Conservation (phyloP, 1,139 yeast genomes). For the Scheffersomyces quercinus region DNA sequence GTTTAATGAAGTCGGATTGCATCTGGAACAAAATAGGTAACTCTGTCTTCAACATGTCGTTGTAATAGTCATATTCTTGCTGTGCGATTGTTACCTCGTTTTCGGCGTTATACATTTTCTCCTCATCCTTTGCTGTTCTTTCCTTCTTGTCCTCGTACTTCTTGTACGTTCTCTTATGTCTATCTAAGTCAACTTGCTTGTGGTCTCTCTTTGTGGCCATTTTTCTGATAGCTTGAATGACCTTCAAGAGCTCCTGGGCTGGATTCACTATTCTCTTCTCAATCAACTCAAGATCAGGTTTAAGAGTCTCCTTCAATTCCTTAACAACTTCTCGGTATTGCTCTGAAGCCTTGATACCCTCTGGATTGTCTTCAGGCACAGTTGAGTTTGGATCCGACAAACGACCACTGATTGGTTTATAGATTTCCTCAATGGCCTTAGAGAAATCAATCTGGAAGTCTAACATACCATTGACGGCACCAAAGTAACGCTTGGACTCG, state of each 20-base stretch:
- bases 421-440: constrained; percentile 90
- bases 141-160: constrained; percentile 84
- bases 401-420: constrained; percentile 93
- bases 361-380: constrained; percentile 91
- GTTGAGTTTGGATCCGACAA: constrained; percentile 85
- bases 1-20: constrained; percentile 90
- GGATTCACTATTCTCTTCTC: constrained; percentile 89
- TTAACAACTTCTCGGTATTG: constrained; percentile 86
- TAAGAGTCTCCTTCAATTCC: constrained; percentile 79
- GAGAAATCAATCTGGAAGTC: constrained; percentile 92
- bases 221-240: constrained; percentile 80
- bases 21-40: constrained; percentile 82
- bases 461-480: constrained; percentile 91
- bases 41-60: constrained; percentile 89
- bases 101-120: constrained; percentile 82
- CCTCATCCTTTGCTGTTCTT: constrained; percentile 84
- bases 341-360: constrained; percentile 92
- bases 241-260: constrained; percentile 83
- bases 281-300: constrained; percentile 91
- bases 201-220: constrained; percentile 96
- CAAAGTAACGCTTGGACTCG: constrained; percentile 85
- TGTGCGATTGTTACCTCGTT: constrained; percentile 88
- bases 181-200: constrained; percentile 90
- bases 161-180: constrained; percentile 67
- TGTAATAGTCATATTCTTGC: constrained; percentile 94